phyloP scores from a whole-genome alignment of 139 green algal genomes.

The Yamagishiella unicocca region DNA sequence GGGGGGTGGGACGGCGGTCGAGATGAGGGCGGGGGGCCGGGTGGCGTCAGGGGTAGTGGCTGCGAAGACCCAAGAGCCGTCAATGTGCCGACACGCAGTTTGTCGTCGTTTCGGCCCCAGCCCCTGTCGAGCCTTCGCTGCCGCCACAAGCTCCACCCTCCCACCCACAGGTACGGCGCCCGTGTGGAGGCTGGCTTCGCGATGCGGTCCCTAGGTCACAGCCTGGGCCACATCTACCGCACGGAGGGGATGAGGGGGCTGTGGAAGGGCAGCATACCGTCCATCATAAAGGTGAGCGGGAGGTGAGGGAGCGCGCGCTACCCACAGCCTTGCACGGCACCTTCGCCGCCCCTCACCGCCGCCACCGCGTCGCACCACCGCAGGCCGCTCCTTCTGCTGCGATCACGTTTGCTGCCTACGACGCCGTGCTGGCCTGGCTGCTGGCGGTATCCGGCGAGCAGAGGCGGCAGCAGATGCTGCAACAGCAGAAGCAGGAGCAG shows the following conservation, averaged over 20 bases:
- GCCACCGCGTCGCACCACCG: background rate
- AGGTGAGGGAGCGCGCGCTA: no score
- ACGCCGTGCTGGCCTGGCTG: constrained; percentile 57
- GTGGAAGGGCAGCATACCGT: constrained; percentile 94
- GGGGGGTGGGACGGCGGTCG: no score
- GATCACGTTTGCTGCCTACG: constrained; percentile 91
- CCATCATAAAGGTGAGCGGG: constrained; percentile 91
- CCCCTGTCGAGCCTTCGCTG: no score
- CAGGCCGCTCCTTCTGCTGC: constrained; percentile 90
- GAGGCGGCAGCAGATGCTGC: background rate
- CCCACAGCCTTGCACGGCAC: no score
- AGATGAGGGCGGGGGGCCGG: no score
- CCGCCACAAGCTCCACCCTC: background rate
- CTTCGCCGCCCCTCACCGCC: background rate
- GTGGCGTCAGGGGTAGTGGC: no score
- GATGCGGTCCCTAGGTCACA: constrained; percentile 65
- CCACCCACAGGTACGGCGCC: constrained; percentile 74
- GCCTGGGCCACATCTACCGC: constrained; percentile 70
- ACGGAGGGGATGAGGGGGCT: constrained; percentile 87
- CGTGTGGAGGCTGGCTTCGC: constrained; percentile 72
- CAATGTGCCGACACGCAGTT: no score
- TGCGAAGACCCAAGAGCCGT: no score
- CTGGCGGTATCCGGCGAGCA: constrained; percentile 23
- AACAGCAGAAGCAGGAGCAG: background rate
- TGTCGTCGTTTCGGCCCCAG: no score